phyloP scores from a whole-genome alignment of 257 asterid genomes.

The Solanum rostratum region DNA sequence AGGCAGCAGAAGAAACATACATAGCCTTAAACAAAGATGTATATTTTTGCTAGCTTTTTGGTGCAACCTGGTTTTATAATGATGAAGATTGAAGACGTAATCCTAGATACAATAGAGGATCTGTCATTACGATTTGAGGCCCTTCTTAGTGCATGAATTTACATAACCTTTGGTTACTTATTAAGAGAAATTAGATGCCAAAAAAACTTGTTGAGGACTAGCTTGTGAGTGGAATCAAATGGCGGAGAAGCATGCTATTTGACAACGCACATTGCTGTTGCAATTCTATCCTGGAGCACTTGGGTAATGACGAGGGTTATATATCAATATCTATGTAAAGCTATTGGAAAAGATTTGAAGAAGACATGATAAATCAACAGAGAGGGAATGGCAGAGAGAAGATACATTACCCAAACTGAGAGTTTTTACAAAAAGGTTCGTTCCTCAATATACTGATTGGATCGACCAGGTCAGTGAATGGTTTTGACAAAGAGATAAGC shows the following conservation, averaged over 20 bases:
- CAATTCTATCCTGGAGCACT: neutral
- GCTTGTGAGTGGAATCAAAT: neutral
- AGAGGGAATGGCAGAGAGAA: neutral
- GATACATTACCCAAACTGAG: neutral
- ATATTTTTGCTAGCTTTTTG: neutral
- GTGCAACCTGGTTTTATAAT: neutral
- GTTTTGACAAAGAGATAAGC: neutral
- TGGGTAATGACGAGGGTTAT: neutral
- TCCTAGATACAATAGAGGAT: no score
- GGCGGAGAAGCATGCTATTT: neutral
- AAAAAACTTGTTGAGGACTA: neutral
- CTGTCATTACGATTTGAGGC: no score
- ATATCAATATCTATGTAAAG: neutral
- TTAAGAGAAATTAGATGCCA: neutral
- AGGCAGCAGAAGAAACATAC: neutral
- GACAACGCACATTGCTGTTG: neutral
- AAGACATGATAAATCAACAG: neutral
- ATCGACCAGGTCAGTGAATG: neutral
- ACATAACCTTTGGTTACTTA: no score
- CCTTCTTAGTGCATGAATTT: no score
- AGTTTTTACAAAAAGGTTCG: neutral
- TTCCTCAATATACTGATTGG: neutral
- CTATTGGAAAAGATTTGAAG: neutral
- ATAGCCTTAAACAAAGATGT: neutral
- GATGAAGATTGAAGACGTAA: no score